Evolutionary conservation across 2,329 filamentous ascomycete genomes (phyloP), one percentile per base, ranked within the genome.

Genomic region (Talaromyces verruculosus): DNA sequence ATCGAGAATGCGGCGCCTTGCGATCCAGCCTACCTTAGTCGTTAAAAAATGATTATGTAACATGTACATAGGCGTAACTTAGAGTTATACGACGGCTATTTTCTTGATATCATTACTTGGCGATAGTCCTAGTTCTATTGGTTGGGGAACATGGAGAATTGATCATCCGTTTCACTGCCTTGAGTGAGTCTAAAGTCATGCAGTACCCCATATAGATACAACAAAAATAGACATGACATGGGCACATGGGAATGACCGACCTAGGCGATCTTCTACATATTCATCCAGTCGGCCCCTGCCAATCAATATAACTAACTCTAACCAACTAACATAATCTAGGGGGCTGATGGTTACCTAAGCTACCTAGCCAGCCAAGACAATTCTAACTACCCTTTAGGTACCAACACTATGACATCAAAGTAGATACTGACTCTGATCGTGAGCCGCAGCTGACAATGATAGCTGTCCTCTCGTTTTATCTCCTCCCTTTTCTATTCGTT

Each of bases 31-130:
- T 45, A 43, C 30, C 59, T n/a, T 47, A 45, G 59, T 49, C 28
- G 13, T 61, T 47, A 61, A 43, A 37, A 33, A 61, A 30, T 61
- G 41, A 61, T n/a, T 45, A 45, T 45, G 41, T 45, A 45, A 22
- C 28, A 30, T 45, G 39, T 19, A 47, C 11, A 33, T 43, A 45
- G 41, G 15, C 37, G 37, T 47, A 47, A 33, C 8, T 15, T 11
- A 61, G 47, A 47, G 22, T 39, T 39, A 39, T 35, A 60, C 22
- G 6, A 41, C 15, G 2, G 22, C 25, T 43, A 41, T 39, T 45
- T 43, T 60, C 47, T 51, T 51, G 19, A 28, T 25, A 15, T 51
- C 47, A 11, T 28, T 11, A 13, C 22, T 51, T 51, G 19, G 7
- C 47, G 13, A 25, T 51, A 51, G 22, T 51, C 22, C 47, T 13